Evolutionary conservation across 2,329 filamentous ascomycete genomes (phyloP).

Genomic region (Penicillium sp.): DNA sequence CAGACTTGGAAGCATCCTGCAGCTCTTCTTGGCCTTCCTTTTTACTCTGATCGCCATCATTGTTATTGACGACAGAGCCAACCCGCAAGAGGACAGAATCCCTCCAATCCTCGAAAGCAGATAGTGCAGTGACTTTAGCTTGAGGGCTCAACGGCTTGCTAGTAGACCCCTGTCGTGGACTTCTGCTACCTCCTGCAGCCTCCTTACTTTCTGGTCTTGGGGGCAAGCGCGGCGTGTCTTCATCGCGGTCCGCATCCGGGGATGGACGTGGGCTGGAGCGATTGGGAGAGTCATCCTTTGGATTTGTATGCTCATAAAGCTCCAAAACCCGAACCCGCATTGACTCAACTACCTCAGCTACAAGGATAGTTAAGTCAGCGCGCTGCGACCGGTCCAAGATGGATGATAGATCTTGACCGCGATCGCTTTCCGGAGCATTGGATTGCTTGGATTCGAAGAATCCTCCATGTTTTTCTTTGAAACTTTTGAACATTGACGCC

Average conservation of each 20-base stretch:
- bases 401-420: slow-evolving; percentile 42
- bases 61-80: slow-evolving; percentile 62
- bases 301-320: slow-evolving; percentile 34
- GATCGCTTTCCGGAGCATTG: slow-evolving; percentile 22
- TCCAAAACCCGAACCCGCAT: slow-evolving; percentile 42
- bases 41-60: slow-evolving; percentile 44
- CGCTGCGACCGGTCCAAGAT: slow-evolving; percentile 44
- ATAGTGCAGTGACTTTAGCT: slow-evolving; percentile 60
- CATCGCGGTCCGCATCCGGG: slow-evolving; percentile 5
- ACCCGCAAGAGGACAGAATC: slow-evolving; percentile 66
- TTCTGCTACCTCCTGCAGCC: not conserved
- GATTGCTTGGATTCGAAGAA: slow-evolving; percentile 30
- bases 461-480: slow-evolving; percentile 33
- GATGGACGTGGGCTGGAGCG: not conserved
- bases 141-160: slow-evolving; percentile 41
- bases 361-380: slow-evolving; percentile 42
- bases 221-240: slow-evolving; percentile 15
- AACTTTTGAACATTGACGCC: slow-evolving; percentile 31
- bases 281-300: not conserved
- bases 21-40: slow-evolving; percentile 27
- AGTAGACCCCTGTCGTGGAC: slow-evolving; percentile 9
- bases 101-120: slow-evolving; percentile 79
- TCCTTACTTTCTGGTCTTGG: slow-evolving; percentile 6
- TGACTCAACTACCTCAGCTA: slow-evolving; percentile 39
- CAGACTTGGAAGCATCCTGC: slow-evolving; percentile 23